Conservation (phyloP, 257 asterid species). For the Rubia yunnanensis region DNA sequence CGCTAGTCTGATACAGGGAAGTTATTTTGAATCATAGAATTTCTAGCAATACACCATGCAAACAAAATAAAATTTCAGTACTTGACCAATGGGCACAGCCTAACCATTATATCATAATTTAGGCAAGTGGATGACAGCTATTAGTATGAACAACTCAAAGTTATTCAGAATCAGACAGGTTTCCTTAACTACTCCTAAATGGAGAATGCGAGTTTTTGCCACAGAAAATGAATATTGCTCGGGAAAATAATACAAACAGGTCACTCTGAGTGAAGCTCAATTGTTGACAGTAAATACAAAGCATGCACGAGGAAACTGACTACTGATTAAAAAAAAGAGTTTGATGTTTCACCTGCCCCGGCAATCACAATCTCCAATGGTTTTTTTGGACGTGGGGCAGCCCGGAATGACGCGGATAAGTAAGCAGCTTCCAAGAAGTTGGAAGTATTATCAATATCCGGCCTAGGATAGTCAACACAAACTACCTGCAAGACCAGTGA, state of each 20-base stretch:
- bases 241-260: not conserved
- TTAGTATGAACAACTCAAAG: not conserved
- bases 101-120: not conserved
- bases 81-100: not conserved
- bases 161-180: not conserved
- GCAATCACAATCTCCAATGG: conserved; percentile 84
- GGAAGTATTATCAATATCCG: conserved; percentile 66
- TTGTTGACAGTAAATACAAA: not conserved
- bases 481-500: conserved; percentile 49
- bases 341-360: conserved; percentile 64
- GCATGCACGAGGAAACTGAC: not conserved
- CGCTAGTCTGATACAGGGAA: not conserved
- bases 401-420: conserved; percentile 57
- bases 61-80: not conserved
- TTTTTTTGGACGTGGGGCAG: conserved; percentile 62
- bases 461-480: conserved; percentile 86
- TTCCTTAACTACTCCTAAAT: not conserved
- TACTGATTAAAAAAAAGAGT: not conserved
- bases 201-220: not conserved
- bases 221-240: not conserved
- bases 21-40: not conserved
- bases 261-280: not conserved
- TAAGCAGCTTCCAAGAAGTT: conserved; percentile 85
- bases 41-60: not conserved
- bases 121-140: not conserved